Conservation (phyloP, 2,329 filamentous ascomycete species). For the Cadophora sp. region DNA sequence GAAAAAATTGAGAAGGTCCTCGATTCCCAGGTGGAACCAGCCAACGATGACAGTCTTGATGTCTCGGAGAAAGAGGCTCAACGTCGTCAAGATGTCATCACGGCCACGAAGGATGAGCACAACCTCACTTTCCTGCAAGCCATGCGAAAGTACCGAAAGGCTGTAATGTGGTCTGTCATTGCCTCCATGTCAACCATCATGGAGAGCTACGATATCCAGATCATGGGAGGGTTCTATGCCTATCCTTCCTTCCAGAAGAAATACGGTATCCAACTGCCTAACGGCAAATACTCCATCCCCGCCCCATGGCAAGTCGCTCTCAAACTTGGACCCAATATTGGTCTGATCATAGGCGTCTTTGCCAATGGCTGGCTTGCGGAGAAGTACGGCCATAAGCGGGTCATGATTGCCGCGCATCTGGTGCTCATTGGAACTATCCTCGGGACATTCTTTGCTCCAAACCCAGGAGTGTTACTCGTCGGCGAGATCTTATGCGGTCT, state of each 20-base stretch:
- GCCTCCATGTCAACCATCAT: conserved; percentile 50
- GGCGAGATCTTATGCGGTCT: too few relatives aligned
- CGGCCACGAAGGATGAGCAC: conserved; percentile 28
- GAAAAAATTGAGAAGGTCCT: too few relatives aligned
- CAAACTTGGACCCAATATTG: conserved; percentile 41
- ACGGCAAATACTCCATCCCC: conserved; percentile 43
- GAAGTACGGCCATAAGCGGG: conserved; percentile 52
- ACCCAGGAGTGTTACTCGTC: too few relatives aligned
- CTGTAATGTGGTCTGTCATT: conserved; percentile 45
- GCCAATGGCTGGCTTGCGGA: conserved; percentile 56
- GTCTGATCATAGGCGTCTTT: conserved; percentile 54
- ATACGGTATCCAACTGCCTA: conserved; percentile 43
- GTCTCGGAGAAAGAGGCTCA: too few relatives aligned
- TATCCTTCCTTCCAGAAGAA: conserved; percentile 43
- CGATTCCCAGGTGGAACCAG: too few relatives aligned
- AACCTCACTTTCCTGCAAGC: conserved; percentile 32
- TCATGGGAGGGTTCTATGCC: conserved; percentile 48
- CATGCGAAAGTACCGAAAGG: conserved; percentile 37
- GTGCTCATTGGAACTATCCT: too few relatives aligned
- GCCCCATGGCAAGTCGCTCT: conserved; percentile 45
- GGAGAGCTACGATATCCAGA: conserved; percentile 50
- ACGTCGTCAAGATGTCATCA: too few relatives aligned
- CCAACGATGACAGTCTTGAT: too few relatives aligned
- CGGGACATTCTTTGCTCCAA: too few relatives aligned
- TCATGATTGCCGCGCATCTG: conserved; percentile 51